Conservation (phyloP, 805 yeast genomes). For the Metschnikowia dekortorum region DNA sequence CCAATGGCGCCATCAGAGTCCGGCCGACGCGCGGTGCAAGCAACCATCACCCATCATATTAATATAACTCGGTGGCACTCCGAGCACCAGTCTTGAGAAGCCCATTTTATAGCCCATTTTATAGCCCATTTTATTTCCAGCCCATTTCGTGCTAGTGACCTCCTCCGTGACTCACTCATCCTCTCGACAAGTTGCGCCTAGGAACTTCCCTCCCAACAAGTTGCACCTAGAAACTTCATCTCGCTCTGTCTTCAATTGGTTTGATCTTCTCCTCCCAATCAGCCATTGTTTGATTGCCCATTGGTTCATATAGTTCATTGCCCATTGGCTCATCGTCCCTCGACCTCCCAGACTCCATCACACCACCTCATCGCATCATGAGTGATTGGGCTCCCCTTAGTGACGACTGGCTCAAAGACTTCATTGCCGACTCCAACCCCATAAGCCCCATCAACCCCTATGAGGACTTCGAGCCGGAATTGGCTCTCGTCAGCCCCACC, state of each 20-base stretch:
- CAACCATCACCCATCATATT: neutral
- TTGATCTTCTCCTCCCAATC: too few relatives aligned
- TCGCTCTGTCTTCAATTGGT: too few relatives aligned
- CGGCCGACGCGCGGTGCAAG: neutral
- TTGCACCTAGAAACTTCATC: too few relatives aligned
- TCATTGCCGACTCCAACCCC: conserved; percentile 2
- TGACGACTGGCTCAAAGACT: conserved; percentile 3
- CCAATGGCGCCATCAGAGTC: conserved; percentile 1
- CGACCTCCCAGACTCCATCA: too few relatives aligned
- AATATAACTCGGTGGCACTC: neutral
- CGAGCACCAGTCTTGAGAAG: neutral
- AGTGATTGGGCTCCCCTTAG: conserved; percentile 1
- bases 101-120: neutral
- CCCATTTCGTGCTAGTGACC: neutral
- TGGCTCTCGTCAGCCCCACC: neutral
- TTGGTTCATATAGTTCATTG: too few relatives aligned
- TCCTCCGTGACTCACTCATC: too few relatives aligned
- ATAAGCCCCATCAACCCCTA: neutral
- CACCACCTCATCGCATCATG: neutral
- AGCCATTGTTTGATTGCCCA: too few relatives aligned
- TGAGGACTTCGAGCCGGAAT: neutral
- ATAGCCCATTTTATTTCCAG: neutral
- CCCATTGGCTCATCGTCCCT: too few relatives aligned
- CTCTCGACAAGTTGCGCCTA: too few relatives aligned
- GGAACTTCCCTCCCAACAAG: too few relatives aligned